Evolutionary conservation across 179 eudicot species (phyloP), one percentile per base, ranked within the genome.

Genomic region (Patellifolia procumbens): DNA sequence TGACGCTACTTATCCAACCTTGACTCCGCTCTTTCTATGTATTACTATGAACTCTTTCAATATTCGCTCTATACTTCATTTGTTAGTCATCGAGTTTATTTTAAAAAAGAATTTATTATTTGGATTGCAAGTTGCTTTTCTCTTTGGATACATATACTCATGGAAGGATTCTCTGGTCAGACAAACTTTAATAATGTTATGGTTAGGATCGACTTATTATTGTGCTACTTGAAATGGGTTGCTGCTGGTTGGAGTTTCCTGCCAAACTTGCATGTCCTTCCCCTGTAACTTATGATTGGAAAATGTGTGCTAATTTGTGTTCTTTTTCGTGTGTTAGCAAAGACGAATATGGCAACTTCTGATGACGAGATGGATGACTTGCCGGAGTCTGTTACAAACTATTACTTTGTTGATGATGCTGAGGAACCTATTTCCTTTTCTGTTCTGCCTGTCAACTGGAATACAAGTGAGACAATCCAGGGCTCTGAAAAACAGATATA

Each of bases 301-400:
- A 64, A 61, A 4, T n/a, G 16, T 1, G 8, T 17, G 39, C 0
- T n/a, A 20, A 19, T 20, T 42, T 66, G 10, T 42, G 6, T n/a
- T 24, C 12, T 67, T 4, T 11, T 12, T 43, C 9, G 26, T 35
- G n/a, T 68, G n/a, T 68, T 22, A 13, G 19, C 19, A 34, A 32
- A 60, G 62, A 24, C 22, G 5, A 67, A 72, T 24, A 92, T 95
- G 99, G 84, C 77, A 15, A 89, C 80, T 75, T 89, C 97, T 26
- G 99, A 93, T 73, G 96, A 91, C 19, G 99, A 95, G 83, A 85
- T 64, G 9, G 95, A 89, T 52, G 70, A 79, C 17, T 61, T 83
- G 28, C 84, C 88, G 19, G 60, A 76, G 42, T 59, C 68, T 22
- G 96, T 91, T 65, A 78, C 93, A 4, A 82, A 91, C 49, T 95